Conservation (phyloP, 495 filamentous ascomycete species). For the Delitschia confertaspora region DNA sequence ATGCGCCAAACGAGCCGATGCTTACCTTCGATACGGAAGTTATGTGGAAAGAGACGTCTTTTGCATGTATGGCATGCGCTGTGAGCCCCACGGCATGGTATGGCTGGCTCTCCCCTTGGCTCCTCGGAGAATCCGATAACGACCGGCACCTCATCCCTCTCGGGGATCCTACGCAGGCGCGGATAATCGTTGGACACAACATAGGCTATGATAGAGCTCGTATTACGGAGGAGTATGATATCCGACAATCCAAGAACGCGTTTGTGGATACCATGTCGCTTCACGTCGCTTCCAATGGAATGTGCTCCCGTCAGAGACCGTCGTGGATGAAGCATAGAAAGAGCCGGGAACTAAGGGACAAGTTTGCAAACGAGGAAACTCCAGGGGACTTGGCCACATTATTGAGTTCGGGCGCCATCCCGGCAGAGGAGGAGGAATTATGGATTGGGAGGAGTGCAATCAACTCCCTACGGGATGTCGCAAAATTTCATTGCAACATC, state of each 20-base stretch:
- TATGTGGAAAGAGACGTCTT: constrained; percentile 85
- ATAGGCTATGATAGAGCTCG: constrained; percentile 91
- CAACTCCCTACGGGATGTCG: constrained; percentile 92
- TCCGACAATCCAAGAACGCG: constrained; percentile 70
- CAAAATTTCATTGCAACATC: constrained; percentile 88
- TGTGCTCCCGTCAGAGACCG: constrained; percentile 94
- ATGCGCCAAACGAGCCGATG: constrained; percentile 68
- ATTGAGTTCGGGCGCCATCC: constrained; percentile 51
- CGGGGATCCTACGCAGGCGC: constrained; percentile 57
- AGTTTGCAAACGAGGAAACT: constrained; percentile 61
- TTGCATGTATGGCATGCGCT: constrained; percentile 94
- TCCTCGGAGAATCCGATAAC: constrained; percentile 71
- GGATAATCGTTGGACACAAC: constrained; percentile 88
- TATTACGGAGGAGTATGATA: constrained; percentile 78
- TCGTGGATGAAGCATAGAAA: constrained; percentile 97
- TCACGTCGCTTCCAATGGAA: constrained; percentile 95
- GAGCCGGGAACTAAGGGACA: constrained; percentile 72
- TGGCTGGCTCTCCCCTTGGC: constrained; percentile 93
- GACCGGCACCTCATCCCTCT: constrained; percentile 77
- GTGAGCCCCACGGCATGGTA: constrained; percentile 86
- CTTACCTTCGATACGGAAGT: constrained; percentile 95
- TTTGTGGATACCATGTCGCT: constrained; percentile 98
- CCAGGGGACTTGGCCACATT: constrained; percentile 62
- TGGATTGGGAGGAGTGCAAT: constrained; percentile 93
- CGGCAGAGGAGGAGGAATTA: constrained; percentile 78